phyloP scores from a whole-genome alignment of 768 basidiomycete species.

The Boletus pseudo-olivaceus region DNA sequence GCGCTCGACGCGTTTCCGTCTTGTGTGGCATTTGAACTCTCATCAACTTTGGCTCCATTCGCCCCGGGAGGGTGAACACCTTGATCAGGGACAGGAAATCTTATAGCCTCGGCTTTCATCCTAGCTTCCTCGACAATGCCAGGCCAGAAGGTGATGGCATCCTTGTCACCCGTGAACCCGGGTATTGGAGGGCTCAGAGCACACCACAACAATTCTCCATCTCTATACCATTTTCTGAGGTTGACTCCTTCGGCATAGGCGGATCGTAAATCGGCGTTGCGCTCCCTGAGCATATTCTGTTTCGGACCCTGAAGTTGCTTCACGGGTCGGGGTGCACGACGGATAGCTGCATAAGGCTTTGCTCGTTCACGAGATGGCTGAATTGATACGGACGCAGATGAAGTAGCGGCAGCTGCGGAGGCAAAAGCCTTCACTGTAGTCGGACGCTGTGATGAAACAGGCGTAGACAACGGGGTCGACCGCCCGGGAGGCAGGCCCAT shows the following conservation, averaged over 20 bases:
- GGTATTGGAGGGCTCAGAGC: slow-evolving; percentile 49
- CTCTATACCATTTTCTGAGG: slow-evolving; percentile 59
- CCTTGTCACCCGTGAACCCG: slow-evolving; percentile 35
- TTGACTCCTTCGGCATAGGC: slow-evolving; percentile 45
- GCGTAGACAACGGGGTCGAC: slow-evolving; percentile 30
- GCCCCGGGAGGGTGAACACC: background rate
- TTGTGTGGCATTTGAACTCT: background rate
- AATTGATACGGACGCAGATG: slow-evolving; percentile 3
- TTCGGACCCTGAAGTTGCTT: slow-evolving; percentile 38
- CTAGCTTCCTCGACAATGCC: slow-evolving; percentile 59
- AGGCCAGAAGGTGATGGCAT: slow-evolving; percentile 70
- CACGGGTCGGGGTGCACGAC: slow-evolving; percentile 35
- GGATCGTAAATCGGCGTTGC: slow-evolving; percentile 61
- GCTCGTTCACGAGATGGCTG: slow-evolving; percentile 22
- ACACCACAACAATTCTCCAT: slow-evolving; percentile 72
- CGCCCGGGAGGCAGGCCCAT: slow-evolving; percentile 45
- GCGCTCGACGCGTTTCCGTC: slow-evolving; percentile 10
- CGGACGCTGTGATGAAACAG: slow-evolving; percentile 20
- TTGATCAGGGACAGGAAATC: slow-evolving; percentile 18
- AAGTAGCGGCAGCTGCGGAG: slow-evolving; percentile 13
- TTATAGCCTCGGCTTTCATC: slow-evolving; percentile 44
- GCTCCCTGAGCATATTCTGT: slow-evolving; percentile 54
- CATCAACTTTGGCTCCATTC: slow-evolving; percentile 9
- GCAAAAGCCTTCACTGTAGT: slow-evolving; percentile 10
- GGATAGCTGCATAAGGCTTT: slow-evolving; percentile 41